A percentile compares a stretch with the other conserved stretches of the same genome.
These are phyloP conservation scores for Pulveroboletus sp. DNA, from an alignment of 768 basidiomycete genomes.

Conservation along the genomic window DNA sequence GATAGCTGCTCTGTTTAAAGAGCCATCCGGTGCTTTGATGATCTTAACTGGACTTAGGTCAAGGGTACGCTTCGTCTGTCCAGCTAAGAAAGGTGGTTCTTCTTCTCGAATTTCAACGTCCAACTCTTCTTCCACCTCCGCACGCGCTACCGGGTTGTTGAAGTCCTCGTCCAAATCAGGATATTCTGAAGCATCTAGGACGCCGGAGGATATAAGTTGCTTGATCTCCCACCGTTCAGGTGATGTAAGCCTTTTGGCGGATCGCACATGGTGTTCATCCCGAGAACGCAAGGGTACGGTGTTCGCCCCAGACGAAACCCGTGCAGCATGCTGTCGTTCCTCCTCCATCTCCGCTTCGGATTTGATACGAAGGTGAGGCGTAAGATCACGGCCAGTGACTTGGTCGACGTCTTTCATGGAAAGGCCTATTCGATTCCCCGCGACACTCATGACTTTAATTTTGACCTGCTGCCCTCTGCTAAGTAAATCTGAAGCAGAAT, in stretches of 20 bases:
- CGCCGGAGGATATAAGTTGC: slow-evolving; percentile 95
- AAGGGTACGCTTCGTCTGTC: slow-evolving; percentile 93
- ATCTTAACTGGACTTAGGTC: slow-evolving; percentile 97
- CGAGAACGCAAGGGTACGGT: slow-evolving; percentile 69
- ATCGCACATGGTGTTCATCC: slow-evolving; percentile 52
- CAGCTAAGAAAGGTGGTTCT: slow-evolving; percentile 92
- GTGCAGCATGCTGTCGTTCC: slow-evolving; percentile 58
- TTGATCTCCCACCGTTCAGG: slow-evolving; percentile 99
- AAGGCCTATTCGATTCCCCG: slow-evolving; percentile 73
- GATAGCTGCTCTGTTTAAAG: slow-evolving; percentile 90
- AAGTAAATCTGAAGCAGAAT: slow-evolving; percentile 82
- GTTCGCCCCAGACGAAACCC: slow-evolving; percentile 78
- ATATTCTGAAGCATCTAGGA: slow-evolving; percentile 87
- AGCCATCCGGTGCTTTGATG: slow-evolving; percentile 97
- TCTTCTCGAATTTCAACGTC: slow-evolving; percentile 97
- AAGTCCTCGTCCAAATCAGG: slow-evolving; percentile 89
- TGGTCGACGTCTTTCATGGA: slow-evolving; percentile 99
- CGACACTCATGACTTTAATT: slow-evolving; percentile 94
- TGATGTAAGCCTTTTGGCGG: slow-evolving; percentile 86
- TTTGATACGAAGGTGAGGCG: slow-evolving; percentile 91
- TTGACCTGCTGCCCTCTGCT: slow-evolving; percentile 83
- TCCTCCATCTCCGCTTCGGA: slow-evolving; percentile 92
- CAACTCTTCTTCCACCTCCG: slow-evolving; percentile 92
- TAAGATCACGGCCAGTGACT: slow-evolving; percentile 79
- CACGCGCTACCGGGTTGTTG: slow-evolving; percentile 66